A percentile compares a stretch with the other conserved stretches of the same genome.
Evolutionary conservation across 495 filamentous ascomycete genomes (phyloP).

Genomic region (Hypoxylon crocopeplum): DNA sequence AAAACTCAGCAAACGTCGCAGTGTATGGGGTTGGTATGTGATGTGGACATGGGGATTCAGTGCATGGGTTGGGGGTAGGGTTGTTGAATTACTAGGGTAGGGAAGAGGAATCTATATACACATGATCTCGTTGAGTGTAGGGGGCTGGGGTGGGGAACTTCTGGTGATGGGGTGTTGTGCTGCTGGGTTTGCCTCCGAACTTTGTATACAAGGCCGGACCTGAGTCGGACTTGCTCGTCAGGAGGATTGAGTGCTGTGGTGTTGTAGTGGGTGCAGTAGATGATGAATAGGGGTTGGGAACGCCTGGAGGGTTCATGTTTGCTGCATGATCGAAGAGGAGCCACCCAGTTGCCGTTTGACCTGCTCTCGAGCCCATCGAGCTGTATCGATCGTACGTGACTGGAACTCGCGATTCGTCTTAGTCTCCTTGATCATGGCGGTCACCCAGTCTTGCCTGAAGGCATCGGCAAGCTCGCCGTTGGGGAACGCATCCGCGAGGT

Average conservation of each 20-base stretch:
- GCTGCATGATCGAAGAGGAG: constrained; percentile 52
- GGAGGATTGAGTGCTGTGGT: constrained; percentile 40
- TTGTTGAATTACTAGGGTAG: constrained; percentile 40
- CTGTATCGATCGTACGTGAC: constrained; percentile 85
- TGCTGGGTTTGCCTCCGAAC: constrained; percentile 45
- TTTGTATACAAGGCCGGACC: constrained; percentile 38
- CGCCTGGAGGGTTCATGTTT: constrained; percentile 47
- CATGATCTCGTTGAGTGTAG: constrained; percentile 25
- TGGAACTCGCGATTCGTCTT: constrained; percentile 83
- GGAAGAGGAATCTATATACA: constrained; percentile 43
- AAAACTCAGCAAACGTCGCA: constrained; percentile 44
- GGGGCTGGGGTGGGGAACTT: constrained; percentile 2
- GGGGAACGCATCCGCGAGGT: constrained; percentile 92
- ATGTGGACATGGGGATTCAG: constrained; percentile 14
- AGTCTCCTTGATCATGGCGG: constrained; percentile 83
- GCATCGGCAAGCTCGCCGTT: constrained; percentile 81
- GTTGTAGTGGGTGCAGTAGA: constrained; percentile 18
- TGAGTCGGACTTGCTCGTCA: constrained; percentile 37
- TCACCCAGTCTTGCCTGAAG: constrained; percentile 92
- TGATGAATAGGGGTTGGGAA: constrained; percentile 13
- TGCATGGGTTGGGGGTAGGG: constrained; percentile 11
- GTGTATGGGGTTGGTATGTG: constrained; percentile 29
- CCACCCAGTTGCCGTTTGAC: constrained; percentile 87
- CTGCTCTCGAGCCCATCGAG: constrained; percentile 96
- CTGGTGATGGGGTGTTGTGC: constrained; percentile 15